Evolutionary conservation across 495 filamentous ascomycete species (phyloP), one percentile per base, ranked within the genome.

Genomic region (Daldinia loculata): DNA sequence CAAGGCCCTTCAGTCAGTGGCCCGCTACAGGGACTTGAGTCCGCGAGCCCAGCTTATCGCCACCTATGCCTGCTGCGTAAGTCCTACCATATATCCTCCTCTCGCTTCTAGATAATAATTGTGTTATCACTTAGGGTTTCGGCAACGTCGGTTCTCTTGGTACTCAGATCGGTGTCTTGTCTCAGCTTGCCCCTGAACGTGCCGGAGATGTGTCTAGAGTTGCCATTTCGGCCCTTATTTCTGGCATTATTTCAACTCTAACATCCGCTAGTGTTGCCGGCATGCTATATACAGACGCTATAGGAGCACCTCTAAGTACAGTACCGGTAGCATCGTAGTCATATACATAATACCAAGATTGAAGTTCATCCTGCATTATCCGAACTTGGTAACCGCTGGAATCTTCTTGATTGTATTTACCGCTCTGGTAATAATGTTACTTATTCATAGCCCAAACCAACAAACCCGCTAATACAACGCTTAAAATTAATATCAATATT

Each of bases 191-290:
- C 1, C 93, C 94, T 0, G 80, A 83, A 26, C 86, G 93, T 27
- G 84, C 84, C 67, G 92, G 89, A 19, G 91, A 95, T 75, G 89
- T 97, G 17, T 89, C 90, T 22, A 87, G 85, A 56, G 84, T 97
- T 15, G 93, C 94, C 3, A 39, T 95, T 29, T 91, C 88, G 41
- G 92, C 93, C 0, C 85, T 97, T 73, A 81, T 95, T 32, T 88
- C 90, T 8, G 93, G 93, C 70, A 87, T 93, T 6, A 78, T 97
- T 48, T 88, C 88, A 26, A 97, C 94, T 0, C 82, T 97, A 64
- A 95, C 90, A 4, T 91, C 88, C 76, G 94, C 94, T 0, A 88
- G 87, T 61, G 89, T 97, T 79, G 94, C 94, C 2, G 93, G 94
- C 2, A 84, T 84, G 82, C 65, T 84, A 2, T 83, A 74, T 59